Percentiles rank a stretch among this genome's conserved stretches.
These are phyloP conservation scores for Teunomyces aglyptinius DNA, from an alignment of 805 yeast genomes.

Conservation along the genomic window DNA sequence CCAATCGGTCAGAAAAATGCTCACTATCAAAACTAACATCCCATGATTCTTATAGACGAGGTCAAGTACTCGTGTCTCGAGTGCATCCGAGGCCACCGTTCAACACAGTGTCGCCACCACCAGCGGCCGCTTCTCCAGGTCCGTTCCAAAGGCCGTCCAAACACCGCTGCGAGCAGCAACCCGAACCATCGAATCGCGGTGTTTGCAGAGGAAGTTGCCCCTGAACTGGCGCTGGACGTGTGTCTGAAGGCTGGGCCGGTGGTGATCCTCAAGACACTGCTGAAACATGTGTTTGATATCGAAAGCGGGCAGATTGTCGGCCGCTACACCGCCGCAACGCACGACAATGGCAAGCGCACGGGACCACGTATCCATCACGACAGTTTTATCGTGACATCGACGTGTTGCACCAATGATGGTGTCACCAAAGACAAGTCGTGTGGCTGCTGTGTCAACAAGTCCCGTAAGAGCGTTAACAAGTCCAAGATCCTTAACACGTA, in stretches of 20 bases:
- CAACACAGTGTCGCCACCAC: constrained; percentile 81
- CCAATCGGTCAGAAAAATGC: background rate
- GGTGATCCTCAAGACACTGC: constrained; percentile 34
- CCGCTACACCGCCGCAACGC: constrained; percentile 26
- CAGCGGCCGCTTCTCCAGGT: constrained; percentile 80
- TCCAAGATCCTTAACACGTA: constrained; percentile 28
- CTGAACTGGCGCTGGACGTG: background rate
- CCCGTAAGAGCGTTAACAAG: constrained; percentile 29
- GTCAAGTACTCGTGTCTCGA: constrained; percentile 80
- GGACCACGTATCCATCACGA: constrained; percentile 22
- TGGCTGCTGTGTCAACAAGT: constrained; percentile 28
- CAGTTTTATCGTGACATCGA: constrained; percentile 33
- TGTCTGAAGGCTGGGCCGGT: constrained; percentile 20
- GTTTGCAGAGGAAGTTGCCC: constrained; percentile 43
- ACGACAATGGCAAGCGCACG: constrained; percentile 11
- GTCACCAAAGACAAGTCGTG: constrained; percentile 23
- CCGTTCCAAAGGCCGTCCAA: constrained; percentile 86
- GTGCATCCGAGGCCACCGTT: constrained; percentile 91
- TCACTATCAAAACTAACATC: background rate
- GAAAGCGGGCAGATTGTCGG: constrained; percentile 38
- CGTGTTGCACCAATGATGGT: constrained; percentile 31
- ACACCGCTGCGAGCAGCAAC: constrained; percentile 49
- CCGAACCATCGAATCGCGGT: constrained; percentile 59
- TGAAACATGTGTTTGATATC: constrained; percentile 40
- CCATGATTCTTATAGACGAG: constrained; percentile 78